These are phyloP conservation scores for Nakazawaea pomicola DNA, from an alignment of 805 yeast species.

Conservation along the genomic window DNA sequence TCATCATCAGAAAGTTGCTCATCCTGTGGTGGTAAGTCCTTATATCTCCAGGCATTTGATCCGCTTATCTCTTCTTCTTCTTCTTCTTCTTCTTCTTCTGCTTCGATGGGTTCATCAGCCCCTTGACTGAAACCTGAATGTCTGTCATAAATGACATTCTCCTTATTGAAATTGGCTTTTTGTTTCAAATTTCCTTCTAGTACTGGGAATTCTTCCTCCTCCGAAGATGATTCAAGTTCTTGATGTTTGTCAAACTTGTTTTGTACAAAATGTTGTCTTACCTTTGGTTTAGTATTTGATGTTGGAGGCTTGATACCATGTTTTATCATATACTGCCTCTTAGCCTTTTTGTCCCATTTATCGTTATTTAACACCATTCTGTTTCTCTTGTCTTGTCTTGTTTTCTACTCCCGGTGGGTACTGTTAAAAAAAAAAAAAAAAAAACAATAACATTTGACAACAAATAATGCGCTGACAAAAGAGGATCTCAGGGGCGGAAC, in stretches of 20 bases:
- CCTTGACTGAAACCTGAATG: no score
- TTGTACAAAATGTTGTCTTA: conserved; percentile 12
- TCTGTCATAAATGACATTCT: no score
- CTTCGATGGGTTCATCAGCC: background rate
- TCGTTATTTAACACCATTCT: conserved; percentile 47
- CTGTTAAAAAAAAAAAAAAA: no score
- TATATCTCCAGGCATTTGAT: conserved; percentile 26
- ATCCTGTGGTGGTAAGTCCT: conserved; percentile 18
- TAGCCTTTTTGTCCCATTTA: conserved; percentile 48
- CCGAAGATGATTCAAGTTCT: conserved; percentile 6
- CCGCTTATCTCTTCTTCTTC: conserved; percentile 5
- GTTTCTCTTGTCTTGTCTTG: background rate
- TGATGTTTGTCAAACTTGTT: conserved; percentile 4
- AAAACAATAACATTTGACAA: no score
- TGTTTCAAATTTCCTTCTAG: conserved; percentile 4
- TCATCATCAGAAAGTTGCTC: conserved; percentile 17
- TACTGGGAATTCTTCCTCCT: conserved; percentile 8
- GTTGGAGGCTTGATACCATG: conserved; percentile 27
- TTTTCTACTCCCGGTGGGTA: no score
- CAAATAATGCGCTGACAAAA: no score
- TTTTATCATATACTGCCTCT: conserved; percentile 34
- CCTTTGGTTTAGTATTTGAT: conserved; percentile 1
- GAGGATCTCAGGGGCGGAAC: no score
- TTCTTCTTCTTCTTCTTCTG: background rate
- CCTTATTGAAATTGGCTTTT: background rate